Evolutionary conservation across 352 stramenopile genomes (phyloP).

Genomic region (Halophytophthora polymorphica): DNA sequence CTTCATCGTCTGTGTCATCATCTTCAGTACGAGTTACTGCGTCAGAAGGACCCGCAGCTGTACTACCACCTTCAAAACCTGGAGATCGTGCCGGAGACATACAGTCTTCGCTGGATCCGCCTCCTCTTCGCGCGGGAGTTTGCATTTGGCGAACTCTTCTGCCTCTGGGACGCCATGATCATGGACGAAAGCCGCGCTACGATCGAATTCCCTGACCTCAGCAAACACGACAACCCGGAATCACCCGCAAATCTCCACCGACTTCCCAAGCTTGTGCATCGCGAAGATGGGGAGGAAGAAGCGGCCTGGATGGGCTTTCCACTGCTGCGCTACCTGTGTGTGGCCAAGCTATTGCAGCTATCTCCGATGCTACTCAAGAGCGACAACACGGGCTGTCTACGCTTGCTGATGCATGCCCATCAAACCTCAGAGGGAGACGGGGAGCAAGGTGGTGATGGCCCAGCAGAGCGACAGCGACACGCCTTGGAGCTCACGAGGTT

Average conservation of each 20-base stretch:
- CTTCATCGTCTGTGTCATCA: slow-evolving; percentile 67
- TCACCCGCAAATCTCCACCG: slow-evolving; percentile 24
- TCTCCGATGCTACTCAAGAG: slow-evolving; percentile 44
- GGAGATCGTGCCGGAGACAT: slow-evolving; percentile 77
- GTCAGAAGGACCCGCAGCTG: slow-evolving; percentile 77
- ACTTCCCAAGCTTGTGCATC: slow-evolving; percentile 26
- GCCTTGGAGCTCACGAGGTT: slow-evolving; percentile 38
- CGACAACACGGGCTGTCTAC: slow-evolving; percentile 70
- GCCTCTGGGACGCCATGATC: slow-evolving; percentile 75
- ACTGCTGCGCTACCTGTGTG: slow-evolving; percentile 65
- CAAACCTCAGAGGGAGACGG: slow-evolving; percentile 5
- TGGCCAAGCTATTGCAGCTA: slow-evolving; percentile 58
- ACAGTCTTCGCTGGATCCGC: slow-evolving; percentile 79
- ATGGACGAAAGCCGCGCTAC: slow-evolving; percentile 23
- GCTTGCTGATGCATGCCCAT: slow-evolving; percentile 69
- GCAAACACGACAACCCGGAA: slow-evolving; percentile 28
- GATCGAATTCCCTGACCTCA: slow-evolving; percentile 39
- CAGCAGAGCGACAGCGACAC: slow-evolving; percentile 9
- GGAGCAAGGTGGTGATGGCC: slow-evolving; percentile 6
- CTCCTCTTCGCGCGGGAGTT: slow-evolving; percentile 80
- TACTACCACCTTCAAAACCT: slow-evolving; percentile 80
- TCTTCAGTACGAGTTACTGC: slow-evolving; percentile 73
- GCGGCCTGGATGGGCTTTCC: slow-evolving; percentile 56
- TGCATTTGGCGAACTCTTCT: slow-evolving; percentile 51
- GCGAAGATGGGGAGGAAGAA: slow-evolving; percentile 8